phyloP scores from a whole-genome alignment of 768 basidiomycete species.

The Tremella mesenterica region DNA sequence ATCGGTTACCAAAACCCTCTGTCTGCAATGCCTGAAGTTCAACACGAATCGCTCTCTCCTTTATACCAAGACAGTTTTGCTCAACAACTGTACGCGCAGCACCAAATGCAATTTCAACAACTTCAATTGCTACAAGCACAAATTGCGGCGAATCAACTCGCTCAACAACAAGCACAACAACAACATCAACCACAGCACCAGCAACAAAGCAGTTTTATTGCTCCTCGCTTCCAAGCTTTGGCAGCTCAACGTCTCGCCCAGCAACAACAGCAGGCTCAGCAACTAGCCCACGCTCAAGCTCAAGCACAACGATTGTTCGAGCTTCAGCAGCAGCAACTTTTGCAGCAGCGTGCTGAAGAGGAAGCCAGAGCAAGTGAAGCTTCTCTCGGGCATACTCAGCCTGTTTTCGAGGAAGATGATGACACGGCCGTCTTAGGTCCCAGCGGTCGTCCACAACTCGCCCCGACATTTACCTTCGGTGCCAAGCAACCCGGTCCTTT shows the following conservation, averaged over 20 bases:
- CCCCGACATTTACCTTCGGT: conserved; percentile 87
- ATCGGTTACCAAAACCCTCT: conserved; percentile 1
- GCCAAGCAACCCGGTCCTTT: conserved; percentile 46
- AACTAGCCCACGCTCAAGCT: conserved; percentile 50
- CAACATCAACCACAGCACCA: conserved; percentile 23
- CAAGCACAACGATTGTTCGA: conserved; percentile 42
- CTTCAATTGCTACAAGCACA: conserved; percentile 55
- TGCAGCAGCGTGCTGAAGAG: conserved; percentile 13
- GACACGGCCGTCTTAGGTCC: conserved; percentile 38
- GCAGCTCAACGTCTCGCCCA: conserved; percentile 48
- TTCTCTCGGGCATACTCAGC: conserved; percentile 21
- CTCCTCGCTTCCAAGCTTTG: conserved; percentile 77
- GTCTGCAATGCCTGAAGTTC: neutral
- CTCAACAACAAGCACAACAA: conserved; percentile 57
- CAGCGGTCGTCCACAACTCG: conserved; percentile 75
- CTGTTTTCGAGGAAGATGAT: conserved; percentile 40
- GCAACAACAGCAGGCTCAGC: conserved; percentile 29
- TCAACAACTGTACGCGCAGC: conserved; percentile 33
- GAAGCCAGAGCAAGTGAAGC: conserved; percentile 19
- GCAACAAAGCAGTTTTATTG: conserved; percentile 57
- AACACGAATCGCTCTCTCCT: neutral
- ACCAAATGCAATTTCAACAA: conserved; percentile 35
- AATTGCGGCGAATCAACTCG: conserved; percentile 50
- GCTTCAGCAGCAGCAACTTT: conserved; percentile 29
- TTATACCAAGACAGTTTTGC: conserved; percentile 17